Evolutionary conservation across 345 rosid species (phyloP), one percentile per base, ranked within the genome.

Genomic region (Gossypium sturtianum): DNA sequence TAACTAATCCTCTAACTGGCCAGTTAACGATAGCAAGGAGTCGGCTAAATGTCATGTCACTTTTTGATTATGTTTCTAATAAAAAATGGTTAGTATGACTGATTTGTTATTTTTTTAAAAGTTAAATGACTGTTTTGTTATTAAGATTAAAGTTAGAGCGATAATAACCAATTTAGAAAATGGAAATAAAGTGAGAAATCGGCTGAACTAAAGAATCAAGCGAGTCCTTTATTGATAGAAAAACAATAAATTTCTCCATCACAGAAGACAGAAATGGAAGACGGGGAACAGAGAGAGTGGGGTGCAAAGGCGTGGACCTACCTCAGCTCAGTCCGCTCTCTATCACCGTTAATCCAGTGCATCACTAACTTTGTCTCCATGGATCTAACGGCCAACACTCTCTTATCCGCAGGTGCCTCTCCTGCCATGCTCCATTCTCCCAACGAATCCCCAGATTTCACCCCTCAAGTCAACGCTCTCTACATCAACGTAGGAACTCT

Each of bases 331-430:
- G 86, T 90, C 76, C 86, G 94, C 66, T 66, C 25, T 71, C 85
- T 34, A 34, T 84, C 97, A 20, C 97, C 97, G 54, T 74, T 94
- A 56, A 81, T 92, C 72, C 98, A 94, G 84, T 94, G 98, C 88
- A 94, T 94, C 79, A 90, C 97, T 66, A 94, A 94, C 84, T 86
- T 85, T 77, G 97, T 92, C 75, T 92, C 97, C 58, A 94, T 94
- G 98, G 98, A 92, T 80, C 77, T 90, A 25, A 86, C 89, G 74
- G 97, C 97, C 76, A 94, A 94, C 83, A 86, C 91, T 63, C 97
- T 94, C 64, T 81, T 90, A 62, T 80, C 97, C 13, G 94, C 92
- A 45, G 97, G 97, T 43, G 98, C 97, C 3, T 94, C 98, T 0
- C 97, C 98, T 48, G 97, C 98, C 49, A 94, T 90, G 97, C 79